Evolutionary conservation across 179 eudicot species (phyloP), one percentile per base, ranked within the genome.

Genomic region (Silene noctiflora): DNA sequence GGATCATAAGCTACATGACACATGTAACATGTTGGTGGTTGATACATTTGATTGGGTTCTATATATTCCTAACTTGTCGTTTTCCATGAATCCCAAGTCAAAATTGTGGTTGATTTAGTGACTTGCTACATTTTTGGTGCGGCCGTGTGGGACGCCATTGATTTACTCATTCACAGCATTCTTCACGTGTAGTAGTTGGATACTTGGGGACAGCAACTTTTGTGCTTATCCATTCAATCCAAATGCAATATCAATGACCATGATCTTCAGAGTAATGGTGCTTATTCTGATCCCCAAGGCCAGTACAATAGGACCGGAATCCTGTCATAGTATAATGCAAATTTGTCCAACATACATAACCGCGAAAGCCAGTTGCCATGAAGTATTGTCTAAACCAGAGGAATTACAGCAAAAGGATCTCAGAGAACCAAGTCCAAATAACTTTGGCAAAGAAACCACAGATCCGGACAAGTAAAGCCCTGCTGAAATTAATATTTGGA

Each of bases 401-500:
- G 7, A 53, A 6, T 48, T 14, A 21, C 8, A 48, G 11, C 33
- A 10, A 22, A 48, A 51, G 61, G 35, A 19, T 67, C 16, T 39
- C 14, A 63, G 16, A 63, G 39, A 19, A 44, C 3, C 42, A 11
- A 13, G 24, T n/a, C 46, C 4, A 63, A 46, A 63, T 46, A 25
- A 67, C 21, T 67, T 44, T 62, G 29, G 60, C 31, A 22, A 58
- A 44, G 10, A 13, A 63, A 53, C n/a, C 48, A 74, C 20, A 67
- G 42, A 27, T 56, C 19, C 48, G 29, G 53, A 56, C 21, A 51
- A 65, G 27, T 27, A 48, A 72, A 46, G 44, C 59, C 27, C 10
- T n/a, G 64, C 64, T 19, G 75, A 31, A 10, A 79, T 10, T n/a
- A 55, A 56, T 20, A 24, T 7, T 24, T 71, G 48, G 51, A 68